Evolutionary conservation across 768 basidiomycete genomes (phyloP).

Genomic region (Mycena rebaudengoi): DNA sequence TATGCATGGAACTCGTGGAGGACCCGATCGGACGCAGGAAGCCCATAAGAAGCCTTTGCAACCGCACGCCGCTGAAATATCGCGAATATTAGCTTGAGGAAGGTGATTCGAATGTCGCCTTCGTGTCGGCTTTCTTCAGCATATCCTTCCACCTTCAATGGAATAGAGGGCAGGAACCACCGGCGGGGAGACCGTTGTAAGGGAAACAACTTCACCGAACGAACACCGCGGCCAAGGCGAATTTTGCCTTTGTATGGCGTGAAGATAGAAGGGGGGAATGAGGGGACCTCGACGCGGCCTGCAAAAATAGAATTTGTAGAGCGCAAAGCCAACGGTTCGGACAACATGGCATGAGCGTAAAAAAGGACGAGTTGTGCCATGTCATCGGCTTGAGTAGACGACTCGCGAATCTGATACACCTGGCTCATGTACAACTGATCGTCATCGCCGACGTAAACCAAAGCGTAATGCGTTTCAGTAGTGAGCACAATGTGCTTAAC

Average conservation of each 20-base stretch:
- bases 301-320: background rate
- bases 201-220: too few species aligned
- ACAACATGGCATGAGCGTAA: background rate
- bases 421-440: background rate
- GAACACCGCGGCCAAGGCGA: too few species aligned
- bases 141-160: background rate
- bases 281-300: background rate
- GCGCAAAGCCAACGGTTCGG: too few species aligned
- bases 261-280: background rate
- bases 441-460: background rate
- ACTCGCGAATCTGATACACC: too few species aligned
- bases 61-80: background rate
- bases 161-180: too few species aligned
- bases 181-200: too few species aligned
- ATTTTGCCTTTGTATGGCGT: background rate
- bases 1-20: background rate
- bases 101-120: background rate
- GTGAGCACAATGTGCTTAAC: constrained; percentile 1
- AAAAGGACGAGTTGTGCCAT: constrained; percentile 3
- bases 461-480: background rate
- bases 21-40: background rate
- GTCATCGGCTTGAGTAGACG: background rate
- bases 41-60: constrained; percentile 4
- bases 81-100: background rate
- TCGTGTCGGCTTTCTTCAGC: constrained; percentile 2